Base-by-base conservation (phyloP, 2,329 filamentous ascomycete genomes). In the Emmonsia crescens region DNA sequence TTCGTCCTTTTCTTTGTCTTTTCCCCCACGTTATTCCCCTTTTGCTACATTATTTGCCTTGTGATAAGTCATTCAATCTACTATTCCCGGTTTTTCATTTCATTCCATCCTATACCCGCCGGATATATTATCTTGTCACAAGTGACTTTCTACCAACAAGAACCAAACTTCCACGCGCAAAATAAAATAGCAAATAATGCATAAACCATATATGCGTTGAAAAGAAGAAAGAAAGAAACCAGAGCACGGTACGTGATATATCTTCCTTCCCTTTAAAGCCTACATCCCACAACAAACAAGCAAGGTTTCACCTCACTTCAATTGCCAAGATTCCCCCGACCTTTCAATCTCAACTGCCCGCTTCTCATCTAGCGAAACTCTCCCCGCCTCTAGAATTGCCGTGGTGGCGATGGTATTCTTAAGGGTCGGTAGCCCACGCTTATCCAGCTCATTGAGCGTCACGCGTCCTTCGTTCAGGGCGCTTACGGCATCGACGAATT, bases 321-420 rank as follows among this genome's bases (percentile, higher is more conserved):
- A 74, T 68, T 80, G 85, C 90, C 89, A 95, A 62, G 70, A 69
- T 1, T 68, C 73, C 27, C 68, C 70, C 40, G 70, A 71, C n/a
- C 66, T 71, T 16, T 73, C 64, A 66, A 96, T 95, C 72, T 85
- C 85, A 33, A 96, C 83, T 63, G 89, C 83, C 61, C 91, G 80
- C 61, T 83, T 57, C 80, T 96, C 89, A 73, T 96, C 91, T 69
- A 96, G 82, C 72, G 89, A 93, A 70, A 86, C 82, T 66, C 92
- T 80, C 0, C 93, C 92, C 1, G 92, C 92, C 75, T 96, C 88
- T 61, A 96, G 79, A 65, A 96, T 96, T 0, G 92, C 92, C 9
- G 91, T 95, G 0, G 92, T 96, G 16, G 89, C 90, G 68, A 96
- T 86, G 0, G 92, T 96, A 74, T 96, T 96, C 72, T 82, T 85